A percentile compares a stretch with the other conserved stretches of the same genome.
Evolutionary conservation across 1,284 basidiomycete species (phyloP).

Genomic region (Sanguinoderma infundibulare): DNA sequence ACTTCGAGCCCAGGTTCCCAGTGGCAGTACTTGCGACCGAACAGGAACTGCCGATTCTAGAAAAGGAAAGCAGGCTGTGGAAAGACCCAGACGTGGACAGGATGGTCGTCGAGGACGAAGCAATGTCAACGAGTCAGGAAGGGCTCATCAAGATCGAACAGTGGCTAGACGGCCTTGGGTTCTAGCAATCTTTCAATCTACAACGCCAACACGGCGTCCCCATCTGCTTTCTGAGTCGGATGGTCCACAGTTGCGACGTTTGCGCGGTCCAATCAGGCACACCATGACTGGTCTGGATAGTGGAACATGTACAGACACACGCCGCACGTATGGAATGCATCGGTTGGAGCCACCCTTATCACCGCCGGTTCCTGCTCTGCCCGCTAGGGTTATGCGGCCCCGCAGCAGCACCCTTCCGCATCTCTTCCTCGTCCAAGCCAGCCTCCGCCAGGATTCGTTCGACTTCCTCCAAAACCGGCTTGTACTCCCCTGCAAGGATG

Average conservation of each 20-base stretch:
- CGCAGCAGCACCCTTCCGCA: slow-evolving; percentile 55
- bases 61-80: slow-evolving; percentile 25
- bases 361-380: slow-evolving; percentile 61
- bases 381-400: slow-evolving; percentile 40
- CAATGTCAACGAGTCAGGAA: slow-evolving; percentile 23
- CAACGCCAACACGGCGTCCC: no score
- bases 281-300: no score
- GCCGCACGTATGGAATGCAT: not conserved
- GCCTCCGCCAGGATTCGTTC: slow-evolving; percentile 87
- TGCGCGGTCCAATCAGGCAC: no score
- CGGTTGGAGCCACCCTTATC: no score
- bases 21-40: slow-evolving; percentile 52
- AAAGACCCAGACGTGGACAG: slow-evolving; percentile 24
- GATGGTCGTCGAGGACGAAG: slow-evolving; percentile 20
- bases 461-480: slow-evolving; percentile 81
- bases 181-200: slow-evolving; percentile 5
- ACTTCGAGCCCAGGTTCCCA: slow-evolving; percentile 69
- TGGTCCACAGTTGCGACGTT: no score
- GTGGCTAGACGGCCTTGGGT: slow-evolving; percentile 30
- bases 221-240: not conserved
- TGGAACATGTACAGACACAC: no score
- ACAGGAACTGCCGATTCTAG: slow-evolving; percentile 16
- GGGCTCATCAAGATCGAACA: slow-evolving; percentile 27
- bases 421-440: slow-evolving; percentile 86
- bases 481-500: slow-evolving; percentile 59